These are phyloP conservation scores for Parascedosporium putredinis DNA, from an alignment of 2,329 filamentous ascomycete species.

Conservation along the genomic window DNA sequence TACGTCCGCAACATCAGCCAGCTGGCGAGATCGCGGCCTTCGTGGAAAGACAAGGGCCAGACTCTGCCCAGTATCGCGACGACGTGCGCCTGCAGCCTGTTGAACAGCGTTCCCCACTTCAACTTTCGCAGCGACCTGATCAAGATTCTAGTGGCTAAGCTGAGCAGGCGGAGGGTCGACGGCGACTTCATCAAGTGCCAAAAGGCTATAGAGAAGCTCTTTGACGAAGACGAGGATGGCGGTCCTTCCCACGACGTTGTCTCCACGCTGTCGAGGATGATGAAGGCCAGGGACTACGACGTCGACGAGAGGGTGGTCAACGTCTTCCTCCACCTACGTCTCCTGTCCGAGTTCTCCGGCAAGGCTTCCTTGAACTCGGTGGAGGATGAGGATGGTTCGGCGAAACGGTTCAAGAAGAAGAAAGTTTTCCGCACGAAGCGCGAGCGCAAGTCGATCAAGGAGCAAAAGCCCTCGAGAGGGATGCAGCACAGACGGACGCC, in stretches of 20 bases:
- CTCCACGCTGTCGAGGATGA: conserved; percentile 81
- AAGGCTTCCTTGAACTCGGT: conserved; percentile 73
- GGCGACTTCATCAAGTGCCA: conserved; percentile 68
- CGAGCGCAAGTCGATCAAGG: conserved; percentile 70
- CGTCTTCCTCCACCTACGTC: conserved; percentile 77
- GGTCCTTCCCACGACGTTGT: conserved; percentile 80
- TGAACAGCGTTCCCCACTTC: conserved; percentile 84
- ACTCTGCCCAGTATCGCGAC: conserved; percentile 66
- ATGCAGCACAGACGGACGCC: conserved; percentile 87
- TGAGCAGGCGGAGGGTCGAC: conserved; percentile 63
- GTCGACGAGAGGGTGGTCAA: conserved; percentile 82
- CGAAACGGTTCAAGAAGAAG: conserved; percentile 61
- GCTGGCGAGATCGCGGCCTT: conserved; percentile 44
- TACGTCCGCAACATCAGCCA: conserved; percentile 69
- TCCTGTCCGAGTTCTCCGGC: conserved; percentile 77
- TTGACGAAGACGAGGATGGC: conserved; percentile 81
- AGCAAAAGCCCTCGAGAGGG: conserved; percentile 83
- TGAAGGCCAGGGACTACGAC: conserved; percentile 75
- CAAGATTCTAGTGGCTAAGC: conserved; percentile 74
- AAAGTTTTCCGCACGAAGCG: conserved; percentile 83
- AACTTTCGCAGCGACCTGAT: conserved; percentile 87
- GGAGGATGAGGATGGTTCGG: conserved; percentile 45
- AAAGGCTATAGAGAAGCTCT: conserved; percentile 69
- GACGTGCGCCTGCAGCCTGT: conserved; percentile 71
- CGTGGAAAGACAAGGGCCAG: conserved; percentile 19